Evolutionary conservation across 2,329 filamentous ascomycete genomes (phyloP).

Genomic region (Ilyonectria robusta): DNA sequence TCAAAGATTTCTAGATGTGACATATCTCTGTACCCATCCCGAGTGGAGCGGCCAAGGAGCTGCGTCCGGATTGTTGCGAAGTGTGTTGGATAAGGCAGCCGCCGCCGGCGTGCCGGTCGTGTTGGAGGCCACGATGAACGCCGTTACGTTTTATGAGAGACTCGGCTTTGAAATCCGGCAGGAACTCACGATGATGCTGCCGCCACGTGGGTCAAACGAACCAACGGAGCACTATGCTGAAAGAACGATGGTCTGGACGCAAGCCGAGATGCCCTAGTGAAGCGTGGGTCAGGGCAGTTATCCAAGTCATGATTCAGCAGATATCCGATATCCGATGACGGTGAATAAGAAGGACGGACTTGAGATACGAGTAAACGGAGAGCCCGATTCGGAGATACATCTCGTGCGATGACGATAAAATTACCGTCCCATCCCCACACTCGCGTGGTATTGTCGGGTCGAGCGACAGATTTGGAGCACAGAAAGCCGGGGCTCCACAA

Average conservation of each 20-base stretch:
- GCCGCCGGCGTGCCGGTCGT: conserved; percentile 53
- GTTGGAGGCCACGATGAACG: conserved; percentile 57
- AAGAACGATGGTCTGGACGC: conserved; percentile 52
- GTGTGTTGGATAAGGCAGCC: conserved; percentile 52
- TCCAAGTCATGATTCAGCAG: not conserved
- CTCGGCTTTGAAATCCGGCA: conserved; percentile 53
- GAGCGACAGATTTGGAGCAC: conserved; percentile 22
- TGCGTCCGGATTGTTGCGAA: conserved; percentile 51
- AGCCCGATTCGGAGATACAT: conserved; percentile 21
- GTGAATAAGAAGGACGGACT: conserved; percentile 25
- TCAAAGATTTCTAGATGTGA: conserved; percentile 50
- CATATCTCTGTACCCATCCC: conserved; percentile 58
- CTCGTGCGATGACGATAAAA: conserved; percentile 32
- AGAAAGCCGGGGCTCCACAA: conserved; percentile 33
- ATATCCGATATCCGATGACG: conserved; percentile 13
- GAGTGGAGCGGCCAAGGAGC: conserved; percentile 53
- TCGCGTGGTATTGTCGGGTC: conserved; percentile 42
- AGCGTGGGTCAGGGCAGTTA: conserved; percentile 14
- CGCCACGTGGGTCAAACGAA: conserved; percentile 45
- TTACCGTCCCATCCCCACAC: conserved; percentile 38
- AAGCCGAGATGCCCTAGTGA: conserved; percentile 23
- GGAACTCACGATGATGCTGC: conserved; percentile 54
- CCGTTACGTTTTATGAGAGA: conserved; percentile 55
- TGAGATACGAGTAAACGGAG: conserved; percentile 10
- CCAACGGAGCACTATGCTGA: conserved; percentile 53